A percentile compares a stretch with the other conserved stretches of the same genome.
Evolutionary conservation across 2,329 filamentous ascomycete species (phyloP).

Genomic region (Cytospora schulzeri): DNA sequence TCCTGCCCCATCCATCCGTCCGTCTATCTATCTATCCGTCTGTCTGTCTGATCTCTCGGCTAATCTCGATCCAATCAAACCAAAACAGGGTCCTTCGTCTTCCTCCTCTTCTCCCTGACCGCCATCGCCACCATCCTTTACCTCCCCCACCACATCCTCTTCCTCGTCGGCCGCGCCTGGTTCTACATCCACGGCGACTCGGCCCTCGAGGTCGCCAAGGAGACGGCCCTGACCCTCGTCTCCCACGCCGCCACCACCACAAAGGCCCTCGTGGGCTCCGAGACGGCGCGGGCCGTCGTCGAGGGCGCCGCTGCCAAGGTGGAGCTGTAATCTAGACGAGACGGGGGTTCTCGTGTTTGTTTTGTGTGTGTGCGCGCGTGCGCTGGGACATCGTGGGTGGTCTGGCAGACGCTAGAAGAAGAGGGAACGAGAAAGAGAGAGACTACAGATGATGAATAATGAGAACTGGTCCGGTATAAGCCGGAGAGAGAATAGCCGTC

Average conservation of each 20-base stretch:
- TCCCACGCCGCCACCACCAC: conserved; percentile 9
- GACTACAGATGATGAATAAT: background rate
- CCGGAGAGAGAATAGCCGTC: background rate
- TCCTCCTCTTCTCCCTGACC: conserved; percentile 85
- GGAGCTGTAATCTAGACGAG: conserved; percentile 45
- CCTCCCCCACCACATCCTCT: conserved; percentile 85
- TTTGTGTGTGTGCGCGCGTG: background rate
- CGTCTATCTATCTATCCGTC: conserved; percentile 3
- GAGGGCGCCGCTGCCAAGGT: conserved; percentile 35
- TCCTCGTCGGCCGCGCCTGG: conserved; percentile 82
- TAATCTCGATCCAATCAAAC: conserved; percentile 15
- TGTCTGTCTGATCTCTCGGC: too few species aligned
- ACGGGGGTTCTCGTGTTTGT: too few species aligned
- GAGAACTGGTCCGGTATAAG: background rate
- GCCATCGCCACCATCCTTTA: conserved; percentile 87
- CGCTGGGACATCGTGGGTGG: too few species aligned
- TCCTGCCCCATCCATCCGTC: conserved; percentile 3
- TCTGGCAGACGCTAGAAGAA: too few species aligned
- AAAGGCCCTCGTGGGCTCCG: conserved; percentile 37
- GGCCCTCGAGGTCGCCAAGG: conserved; percentile 51
- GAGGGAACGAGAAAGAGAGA: too few species aligned
- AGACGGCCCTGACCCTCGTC: conserved; percentile 43
- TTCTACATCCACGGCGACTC: conserved; percentile 93
- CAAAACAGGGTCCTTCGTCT: conserved; percentile 78
- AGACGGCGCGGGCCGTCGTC: conserved; percentile 34